Percentiles rank a stretch among this genome's conserved stretches.
phyloP scores from a whole-genome alignment of 2,329 filamentous ascomycete genomes.

The Grosmannia penicillata region DNA sequence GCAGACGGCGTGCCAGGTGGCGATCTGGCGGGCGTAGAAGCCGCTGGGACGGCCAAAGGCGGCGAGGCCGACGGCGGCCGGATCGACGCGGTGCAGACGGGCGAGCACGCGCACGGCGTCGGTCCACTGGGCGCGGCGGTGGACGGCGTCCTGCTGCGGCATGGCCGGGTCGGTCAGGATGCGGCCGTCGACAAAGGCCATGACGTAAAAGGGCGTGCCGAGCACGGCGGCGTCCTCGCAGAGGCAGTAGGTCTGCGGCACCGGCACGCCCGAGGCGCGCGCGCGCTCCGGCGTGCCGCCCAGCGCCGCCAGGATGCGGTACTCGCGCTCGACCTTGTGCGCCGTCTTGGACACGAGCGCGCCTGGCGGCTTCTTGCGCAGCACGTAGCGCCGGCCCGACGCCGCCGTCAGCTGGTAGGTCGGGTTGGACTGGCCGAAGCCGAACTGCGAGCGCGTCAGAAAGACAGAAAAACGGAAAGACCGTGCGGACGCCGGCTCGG shows the following conservation, averaged over 20 bases:
- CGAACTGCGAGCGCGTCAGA: slow-evolving; percentile 46
- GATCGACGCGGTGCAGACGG: slow-evolving; percentile 64
- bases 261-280: slow-evolving; percentile 57
- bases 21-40: slow-evolving; percentile 78
- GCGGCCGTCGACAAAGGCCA: slow-evolving; percentile 87
- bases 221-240: slow-evolving; percentile 72
- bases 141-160: slow-evolving; percentile 34
- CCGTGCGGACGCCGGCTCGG: slow-evolving; percentile 11
- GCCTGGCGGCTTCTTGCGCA: slow-evolving; percentile 97
- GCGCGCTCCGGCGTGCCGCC: slow-evolving; percentile 20
- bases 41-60: slow-evolving; percentile 57
- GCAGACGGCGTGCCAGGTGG: slow-evolving; percentile 68
- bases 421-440: slow-evolving; percentile 93
- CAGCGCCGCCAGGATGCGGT: slow-evolving; percentile 76
- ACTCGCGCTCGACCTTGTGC: slow-evolving; percentile 93
- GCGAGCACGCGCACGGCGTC: slow-evolving; percentile 73
- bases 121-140: slow-evolving; percentile 67
- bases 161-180: slow-evolving; percentile 84
- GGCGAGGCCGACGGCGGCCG: slow-evolving; percentile 50
- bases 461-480: not conserved
- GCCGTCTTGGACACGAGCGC: slow-evolving; percentile 84
- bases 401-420: slow-evolving; percentile 80
- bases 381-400: slow-evolving; percentile 59
- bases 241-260: slow-evolving; percentile 68
- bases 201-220: slow-evolving; percentile 91